Evolutionary conservation across 1,139 yeast species (phyloP), one percentile per base, ranked within the genome.

Genomic region (Yamadazyma triangularis): DNA sequence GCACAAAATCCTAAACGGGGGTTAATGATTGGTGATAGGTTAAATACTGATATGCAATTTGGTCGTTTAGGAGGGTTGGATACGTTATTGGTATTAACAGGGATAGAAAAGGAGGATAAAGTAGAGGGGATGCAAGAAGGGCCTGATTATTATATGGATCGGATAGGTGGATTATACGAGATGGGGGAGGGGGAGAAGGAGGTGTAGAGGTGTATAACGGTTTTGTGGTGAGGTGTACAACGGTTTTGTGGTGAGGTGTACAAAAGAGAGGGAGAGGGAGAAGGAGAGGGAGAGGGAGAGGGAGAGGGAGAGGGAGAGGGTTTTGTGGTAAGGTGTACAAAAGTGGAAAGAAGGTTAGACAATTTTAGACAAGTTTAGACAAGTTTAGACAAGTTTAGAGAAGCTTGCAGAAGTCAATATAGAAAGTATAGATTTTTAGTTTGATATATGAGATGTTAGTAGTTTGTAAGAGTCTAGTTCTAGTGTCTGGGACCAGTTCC

Each of bases 1-100:
- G 53, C 58, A 14, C 61, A 76, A 24, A 76, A 77, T 37, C 81
- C 86, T 24, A 49, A 63, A 10, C 70, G 75, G 35, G 83, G 95
- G 7, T 72, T 91, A 43, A 91, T 91, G 97, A 77, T 91, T 40
- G 99, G 99, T 18, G 99, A 91, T 56, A 72, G 98, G 40, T 68
- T 91, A 38, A 89, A 91, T 53, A 91, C 99, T 1, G 99, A 91
- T 49, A 91, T 91, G 79, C 76, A 73, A 48, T 91, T 91, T 57
- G 98, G 98, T 25, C 69, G 76, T 35, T 80, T 79, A 37, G 95
- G 96, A 29, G 93, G 93, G 1, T 69, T 93, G 29, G 77, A 70
- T 40, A 89, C 97, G 1, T 59, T 93, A 38, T 67, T 91, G 48
- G 97, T 91, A 4, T 70, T 91, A 35, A 83, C 94, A 2, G 98